These are phyloP conservation scores for Leucogyrophana mollusca DNA, from an alignment of 768 basidiomycete species.

Conservation along the genomic window DNA sequence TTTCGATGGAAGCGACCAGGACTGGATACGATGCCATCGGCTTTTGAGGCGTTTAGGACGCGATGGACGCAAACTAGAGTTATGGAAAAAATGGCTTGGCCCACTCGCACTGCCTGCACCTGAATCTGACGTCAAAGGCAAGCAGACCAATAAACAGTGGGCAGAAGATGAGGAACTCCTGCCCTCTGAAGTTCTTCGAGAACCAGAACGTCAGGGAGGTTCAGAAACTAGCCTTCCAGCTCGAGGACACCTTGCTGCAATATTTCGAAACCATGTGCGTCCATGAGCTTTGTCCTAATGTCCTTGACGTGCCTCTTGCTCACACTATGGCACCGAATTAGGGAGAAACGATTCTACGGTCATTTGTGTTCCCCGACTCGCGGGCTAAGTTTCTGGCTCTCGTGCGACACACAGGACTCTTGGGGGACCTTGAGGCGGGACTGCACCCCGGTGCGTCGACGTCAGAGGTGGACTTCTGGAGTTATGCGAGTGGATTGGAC, in stretches of 20 bases:
- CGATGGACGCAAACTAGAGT: conserved; percentile 74
- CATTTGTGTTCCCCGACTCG: conserved; percentile 76
- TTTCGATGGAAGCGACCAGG: conserved; percentile 57
- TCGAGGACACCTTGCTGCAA: conserved; percentile 44
- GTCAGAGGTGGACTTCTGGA: conserved; percentile 65
- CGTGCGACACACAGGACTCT: conserved; percentile 45
- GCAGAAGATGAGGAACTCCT: conserved; percentile 39
- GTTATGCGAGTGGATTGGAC: conserved; percentile 40
- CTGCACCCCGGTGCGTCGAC: conserved; percentile 26
- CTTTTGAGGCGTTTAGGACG: conserved; percentile 53
- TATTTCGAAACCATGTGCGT: conserved; percentile 63
- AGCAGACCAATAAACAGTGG: conserved; percentile 42
- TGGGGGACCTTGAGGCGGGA: conserved; percentile 24
- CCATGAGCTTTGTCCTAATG: conserved; percentile 3
- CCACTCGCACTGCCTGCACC: conserved; percentile 26
- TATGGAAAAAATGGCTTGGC: conserved; percentile 74
- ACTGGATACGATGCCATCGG: conserved; percentile 59
- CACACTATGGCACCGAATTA: no score
- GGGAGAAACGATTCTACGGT: conserved; percentile 54
- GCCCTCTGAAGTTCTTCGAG: conserved; percentile 8
- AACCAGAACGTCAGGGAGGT: conserved; percentile 5
- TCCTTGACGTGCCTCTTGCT: conserved; percentile 10
- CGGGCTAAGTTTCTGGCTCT: conserved; percentile 64
- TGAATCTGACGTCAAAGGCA: conserved; percentile 26
- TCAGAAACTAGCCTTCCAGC: conserved; percentile 20